Conservation (phyloP, 169 alveolate genomes). For the Cryptosporidium sp. region DNA sequence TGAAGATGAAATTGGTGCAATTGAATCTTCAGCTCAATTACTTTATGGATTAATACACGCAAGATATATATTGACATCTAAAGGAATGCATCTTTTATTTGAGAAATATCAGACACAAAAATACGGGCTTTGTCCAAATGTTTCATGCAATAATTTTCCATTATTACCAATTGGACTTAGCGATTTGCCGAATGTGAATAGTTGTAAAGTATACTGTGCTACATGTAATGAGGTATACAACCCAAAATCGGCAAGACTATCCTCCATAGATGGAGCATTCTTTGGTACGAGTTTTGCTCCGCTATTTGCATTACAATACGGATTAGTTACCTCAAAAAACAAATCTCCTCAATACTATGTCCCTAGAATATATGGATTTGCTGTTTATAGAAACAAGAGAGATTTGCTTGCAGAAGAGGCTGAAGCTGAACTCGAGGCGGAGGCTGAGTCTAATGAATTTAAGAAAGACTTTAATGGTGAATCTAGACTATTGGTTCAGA, state of each 20-base stretch:
- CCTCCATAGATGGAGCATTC: slow-evolving; percentile 92
- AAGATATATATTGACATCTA: slow-evolving; percentile 89
- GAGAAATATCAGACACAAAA: slow-evolving; percentile 87
- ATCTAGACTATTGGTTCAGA: not conserved
- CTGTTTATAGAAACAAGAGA: slow-evolving; percentile 70
- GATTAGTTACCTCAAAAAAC: slow-evolving; percentile 17
- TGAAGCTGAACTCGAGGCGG: slow-evolving; percentile 14
- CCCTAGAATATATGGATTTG: slow-evolving; percentile 72
- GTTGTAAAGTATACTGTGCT: slow-evolving; percentile 93
- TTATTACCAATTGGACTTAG: slow-evolving; percentile 91
- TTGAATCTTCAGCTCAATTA: slow-evolving; percentile 87
- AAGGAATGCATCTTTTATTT: slow-evolving; percentile 90
- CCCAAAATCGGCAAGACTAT: slow-evolving; percentile 83
- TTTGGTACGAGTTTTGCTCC: slow-evolving; percentile 93
- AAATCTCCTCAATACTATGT: slow-evolving; percentile 46
- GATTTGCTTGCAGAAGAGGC: slow-evolving; percentile 59
- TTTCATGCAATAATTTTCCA: slow-evolving; percentile 87
- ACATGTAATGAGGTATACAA: slow-evolving; percentile 88
- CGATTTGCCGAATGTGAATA: slow-evolving; percentile 88
- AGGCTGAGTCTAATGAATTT: not conserved
- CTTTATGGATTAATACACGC: slow-evolving; percentile 93
- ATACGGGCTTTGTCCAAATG: slow-evolving; percentile 91
- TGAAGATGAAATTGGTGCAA: slow-evolving; percentile 85
- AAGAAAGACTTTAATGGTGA: not conserved
- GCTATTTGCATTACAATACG: slow-evolving; percentile 79